These are phyloP conservation scores for Lathyrus tuberosus DNA, from an alignment of 306 rosid genomes.

Conservation along the genomic window DNA sequence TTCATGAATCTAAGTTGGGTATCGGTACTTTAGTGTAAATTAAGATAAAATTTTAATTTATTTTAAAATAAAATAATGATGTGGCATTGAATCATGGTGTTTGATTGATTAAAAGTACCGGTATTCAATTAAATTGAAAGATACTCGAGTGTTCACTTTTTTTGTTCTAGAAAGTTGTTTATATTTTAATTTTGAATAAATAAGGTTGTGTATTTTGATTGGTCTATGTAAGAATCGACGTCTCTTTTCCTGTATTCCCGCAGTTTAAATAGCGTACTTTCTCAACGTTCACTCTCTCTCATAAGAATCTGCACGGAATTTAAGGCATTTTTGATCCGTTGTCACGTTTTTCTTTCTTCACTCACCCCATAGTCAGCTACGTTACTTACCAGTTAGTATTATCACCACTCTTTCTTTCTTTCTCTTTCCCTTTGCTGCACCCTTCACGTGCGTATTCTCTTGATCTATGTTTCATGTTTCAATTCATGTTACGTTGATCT, in stretches of 20 bases:
- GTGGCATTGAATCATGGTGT: too few species aligned
- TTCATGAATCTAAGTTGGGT: too few species aligned
- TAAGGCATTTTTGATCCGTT: neutral
- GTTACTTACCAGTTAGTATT: neutral
- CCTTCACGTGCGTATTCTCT: neutral
- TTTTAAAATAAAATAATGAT: too few species aligned
- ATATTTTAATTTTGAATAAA: too few species aligned
- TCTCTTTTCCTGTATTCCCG: neutral
- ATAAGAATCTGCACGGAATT: neutral
- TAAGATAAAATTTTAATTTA: too few species aligned
- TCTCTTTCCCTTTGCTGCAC: constrained; percentile 3
- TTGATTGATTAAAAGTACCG: too few species aligned
- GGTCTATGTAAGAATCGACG: neutral
- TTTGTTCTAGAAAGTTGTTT: too few species aligned
- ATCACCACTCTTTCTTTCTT: neutral
- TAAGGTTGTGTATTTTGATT: too few species aligned
- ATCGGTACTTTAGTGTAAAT: too few species aligned
- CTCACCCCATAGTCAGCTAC: neutral
- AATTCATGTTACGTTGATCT: neutral
- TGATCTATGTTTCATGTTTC: neutral
- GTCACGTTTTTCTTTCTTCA: neutral
- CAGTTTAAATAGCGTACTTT: neutral
- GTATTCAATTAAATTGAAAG: too few species aligned
- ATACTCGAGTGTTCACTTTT: too few species aligned
- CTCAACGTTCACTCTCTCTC: neutral